A percentile compares a stretch with the other conserved stretches of the same genome.
These are phyloP conservation scores for Globisporangium echinulatum DNA, from an alignment of 352 stramenopile genomes.

Conservation along the genomic window DNA sequence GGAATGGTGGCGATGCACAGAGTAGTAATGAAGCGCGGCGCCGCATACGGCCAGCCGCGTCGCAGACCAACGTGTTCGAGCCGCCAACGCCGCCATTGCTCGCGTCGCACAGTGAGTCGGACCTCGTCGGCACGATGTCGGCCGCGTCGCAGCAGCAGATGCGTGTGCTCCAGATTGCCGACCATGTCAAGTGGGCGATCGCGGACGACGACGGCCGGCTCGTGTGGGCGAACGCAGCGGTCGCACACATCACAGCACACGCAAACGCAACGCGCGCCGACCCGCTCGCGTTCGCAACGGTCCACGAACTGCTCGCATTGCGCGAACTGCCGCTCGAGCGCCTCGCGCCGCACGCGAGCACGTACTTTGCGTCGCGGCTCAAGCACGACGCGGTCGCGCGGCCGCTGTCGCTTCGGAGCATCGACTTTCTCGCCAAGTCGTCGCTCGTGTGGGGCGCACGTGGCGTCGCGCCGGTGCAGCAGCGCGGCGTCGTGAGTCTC, in stretches of 20 bases:
- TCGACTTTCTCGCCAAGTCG: constrained; percentile 75
- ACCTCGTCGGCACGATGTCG: constrained; percentile 20
- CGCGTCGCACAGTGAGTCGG: constrained; percentile 33
- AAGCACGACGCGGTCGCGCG: constrained; percentile 57
- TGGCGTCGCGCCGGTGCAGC: constrained; percentile 28
- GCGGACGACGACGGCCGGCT: constrained; percentile 43
- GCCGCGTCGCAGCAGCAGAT: constrained; percentile 33
- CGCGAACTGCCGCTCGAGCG: constrained; percentile 48
- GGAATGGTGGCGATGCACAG: constrained; percentile 1
- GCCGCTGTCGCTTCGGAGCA: constrained; percentile 61
- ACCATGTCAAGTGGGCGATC: constrained; percentile 35
- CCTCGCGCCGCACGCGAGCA: constrained; percentile 58
- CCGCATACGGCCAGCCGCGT: constrained; percentile 11
- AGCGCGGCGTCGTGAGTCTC: constrained; percentile 40
- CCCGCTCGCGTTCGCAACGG: constrained; percentile 8
- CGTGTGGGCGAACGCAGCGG: constrained; percentile 62
- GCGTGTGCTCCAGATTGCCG: constrained; percentile 45
- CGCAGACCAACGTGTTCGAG: constrained; percentile 10
- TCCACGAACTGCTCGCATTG: constrained; percentile 35
- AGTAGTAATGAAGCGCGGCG: not conserved
- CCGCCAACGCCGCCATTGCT: constrained; percentile 6
- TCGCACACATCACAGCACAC: constrained; percentile 12
- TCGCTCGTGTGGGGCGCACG: constrained; percentile 52
- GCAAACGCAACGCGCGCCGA: not conserved
- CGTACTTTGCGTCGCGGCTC: constrained; percentile 75